Evolutionary conservation across 768 basidiomycete genomes (phyloP), one percentile per base, ranked within the genome.

Genomic region (Candolleomyces efflorescens): DNA sequence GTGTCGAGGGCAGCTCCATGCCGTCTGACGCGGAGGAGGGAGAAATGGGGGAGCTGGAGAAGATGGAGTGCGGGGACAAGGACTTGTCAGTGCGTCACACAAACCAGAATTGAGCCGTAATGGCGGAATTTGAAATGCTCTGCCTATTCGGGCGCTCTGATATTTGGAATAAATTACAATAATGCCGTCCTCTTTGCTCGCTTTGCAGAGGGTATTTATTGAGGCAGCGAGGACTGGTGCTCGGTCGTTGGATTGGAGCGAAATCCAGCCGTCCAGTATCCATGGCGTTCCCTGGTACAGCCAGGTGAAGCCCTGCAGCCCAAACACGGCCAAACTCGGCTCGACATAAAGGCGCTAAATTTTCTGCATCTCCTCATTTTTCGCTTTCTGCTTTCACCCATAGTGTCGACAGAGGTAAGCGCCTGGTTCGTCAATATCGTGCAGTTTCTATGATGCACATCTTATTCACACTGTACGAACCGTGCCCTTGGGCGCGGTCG

Each of bases 391-490:
- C 48, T 56, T 15, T 56, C 47, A 10, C 18, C 54, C 1, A 55
- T 39, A n/a, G 11, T 32, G 57, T 36, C 59, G 73, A 64, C 70
- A n/a, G 68, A 13, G 51, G 44, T 20, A 53, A 62, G 56, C 36
- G 48, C 51, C 26, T 49, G 44, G 44, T 59, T 15, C 44, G 53
- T 64, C 55, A 44, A 32, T 32, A 32, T 51, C 55, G 60, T 64
- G 57, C 64, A 68, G 67, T 71, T 45, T 24, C 20, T 24, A 67
- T 79, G 84, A 85, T 85, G 82, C 79, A 76, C 77, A 73, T 53
- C 73, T 68, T 74, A 86, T 89, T 86, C 85, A 86, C 84, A 88
- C 86, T 88, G 83, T 84, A 82, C 74, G 86, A 90, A 81, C 74
- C 68, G 69, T 69, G 70, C 67, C 72, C 73, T 59, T 69, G 70